Percentiles rank a stretch among this genome's conserved stretches.
phyloP scores from a whole-genome alignment of 108 stramenopile species.

The Skeletonema menzelii region DNA sequence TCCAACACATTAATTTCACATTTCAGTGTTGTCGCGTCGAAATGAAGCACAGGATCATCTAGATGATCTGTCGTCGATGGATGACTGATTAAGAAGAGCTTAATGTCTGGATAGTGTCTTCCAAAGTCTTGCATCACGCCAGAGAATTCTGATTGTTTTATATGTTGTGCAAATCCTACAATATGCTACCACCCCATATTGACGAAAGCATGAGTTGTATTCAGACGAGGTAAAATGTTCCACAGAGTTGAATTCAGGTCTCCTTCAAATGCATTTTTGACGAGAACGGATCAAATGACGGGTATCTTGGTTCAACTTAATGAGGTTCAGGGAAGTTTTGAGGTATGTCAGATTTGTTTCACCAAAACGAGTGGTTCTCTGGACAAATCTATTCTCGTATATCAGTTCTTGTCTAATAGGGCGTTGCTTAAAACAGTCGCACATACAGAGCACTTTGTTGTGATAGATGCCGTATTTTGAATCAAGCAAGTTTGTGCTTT shows the following conservation, averaged over 20 bases:
- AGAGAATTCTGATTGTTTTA: neutral
- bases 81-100: neutral
- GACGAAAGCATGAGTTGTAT: constrained; percentile 6
- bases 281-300: neutral
- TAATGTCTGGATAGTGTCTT: neutral
- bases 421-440: neutral
- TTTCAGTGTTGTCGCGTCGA: neutral
- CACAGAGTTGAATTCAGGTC: constrained; percentile 14
- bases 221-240: constrained; percentile 4
- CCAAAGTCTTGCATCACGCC: neutral
- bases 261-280: constrained; percentile 3
- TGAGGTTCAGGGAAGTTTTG: neutral
- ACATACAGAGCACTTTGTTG: constrained; percentile 7
- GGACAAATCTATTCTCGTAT: constrained; percentile 18
- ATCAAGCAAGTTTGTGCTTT: neutral
- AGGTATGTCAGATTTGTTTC: constrained; percentile 19
- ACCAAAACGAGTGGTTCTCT: constrained; percentile 11
- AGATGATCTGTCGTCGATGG: neutral
- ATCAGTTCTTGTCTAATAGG: neutral
- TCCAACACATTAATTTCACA: neutral
- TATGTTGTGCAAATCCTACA: neutral
- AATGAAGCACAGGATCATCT: neutral
- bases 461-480: neutral
- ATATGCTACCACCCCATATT: constrained; percentile 14
- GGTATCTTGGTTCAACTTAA: constrained; percentile 6